These are phyloP conservation scores for Xylariaceae sp. DNA, from an alignment of 2,329 filamentous ascomycete genomes.

Conservation along the genomic window DNA sequence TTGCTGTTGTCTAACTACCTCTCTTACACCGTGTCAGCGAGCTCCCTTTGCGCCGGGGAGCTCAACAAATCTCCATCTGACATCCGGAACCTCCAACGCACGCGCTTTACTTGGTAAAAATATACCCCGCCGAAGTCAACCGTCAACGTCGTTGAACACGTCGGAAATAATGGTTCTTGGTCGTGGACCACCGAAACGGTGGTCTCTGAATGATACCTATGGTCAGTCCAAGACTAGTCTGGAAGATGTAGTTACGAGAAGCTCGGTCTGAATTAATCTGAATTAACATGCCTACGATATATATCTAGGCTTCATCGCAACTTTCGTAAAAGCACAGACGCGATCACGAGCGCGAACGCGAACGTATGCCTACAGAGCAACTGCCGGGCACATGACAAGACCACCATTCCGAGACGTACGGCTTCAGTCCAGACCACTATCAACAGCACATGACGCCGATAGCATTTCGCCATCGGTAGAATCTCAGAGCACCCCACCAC, in stretches of 20 bases:
- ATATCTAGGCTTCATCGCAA: constrained; percentile 37
- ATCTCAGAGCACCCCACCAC: constrained; percentile 4
- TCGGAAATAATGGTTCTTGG: constrained; percentile 29
- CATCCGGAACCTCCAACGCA: background rate
- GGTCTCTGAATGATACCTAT: constrained; percentile 40
- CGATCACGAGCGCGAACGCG: constrained; percentile 7
- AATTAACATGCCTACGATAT: constrained; percentile 9
- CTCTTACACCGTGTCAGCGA: background rate
- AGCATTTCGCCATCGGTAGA: constrained; percentile 5
- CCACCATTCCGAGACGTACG: background rate
- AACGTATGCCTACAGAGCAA: constrained; percentile 9
- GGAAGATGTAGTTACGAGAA: constrained; percentile 4
- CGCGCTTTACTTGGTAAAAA: constrained; percentile 6
- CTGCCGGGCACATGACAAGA: constrained; percentile 4
- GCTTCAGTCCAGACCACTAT: constrained; percentile 9
- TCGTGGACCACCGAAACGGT: constrained; percentile 31
- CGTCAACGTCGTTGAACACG: background rate
- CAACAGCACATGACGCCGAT: constrained; percentile 11
- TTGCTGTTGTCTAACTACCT: background rate
- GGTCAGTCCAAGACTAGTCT: constrained; percentile 25
- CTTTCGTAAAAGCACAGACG: constrained; percentile 33
- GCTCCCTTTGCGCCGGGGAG: too few species aligned
- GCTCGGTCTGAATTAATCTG: constrained; percentile 12
- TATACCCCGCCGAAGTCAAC: background rate
- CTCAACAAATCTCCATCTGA: too few species aligned